Evolutionary conservation across 768 basidiomycete genomes (phyloP).

Genomic region (Candolleomyces eurysporus): DNA sequence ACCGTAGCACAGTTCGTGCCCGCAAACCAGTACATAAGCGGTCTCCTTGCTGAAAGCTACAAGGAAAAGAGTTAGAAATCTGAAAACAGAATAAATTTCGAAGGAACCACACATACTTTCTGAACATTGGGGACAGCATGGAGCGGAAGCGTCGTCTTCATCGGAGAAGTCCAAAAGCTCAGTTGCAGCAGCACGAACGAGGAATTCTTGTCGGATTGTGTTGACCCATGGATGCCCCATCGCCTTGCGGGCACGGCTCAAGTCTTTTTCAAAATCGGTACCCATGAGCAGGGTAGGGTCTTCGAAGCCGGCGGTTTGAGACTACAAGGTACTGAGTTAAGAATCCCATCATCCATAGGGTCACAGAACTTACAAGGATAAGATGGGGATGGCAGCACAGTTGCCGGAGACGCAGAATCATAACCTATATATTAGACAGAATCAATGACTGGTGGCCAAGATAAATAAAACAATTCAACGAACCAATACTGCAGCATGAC

Average conservation of each 20-base stretch:
- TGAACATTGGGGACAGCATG: conserved; percentile 61
- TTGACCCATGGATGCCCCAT: conserved; percentile 41
- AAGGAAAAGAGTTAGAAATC: not conserved
- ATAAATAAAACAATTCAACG: not conserved
- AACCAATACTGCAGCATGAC: conserved; percentile 49
- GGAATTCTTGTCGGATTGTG: conserved; percentile 36
- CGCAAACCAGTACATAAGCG: conserved; percentile 55
- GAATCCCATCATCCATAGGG: not conserved
- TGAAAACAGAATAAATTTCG: no score
- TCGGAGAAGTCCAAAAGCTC: conserved; percentile 46
- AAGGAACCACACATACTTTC: conserved; percentile 43
- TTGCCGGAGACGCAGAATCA: conserved; percentile 76
- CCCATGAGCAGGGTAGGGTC: conserved; percentile 51
- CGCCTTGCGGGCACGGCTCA: conserved; percentile 54
- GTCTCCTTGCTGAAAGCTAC: conserved; percentile 47
- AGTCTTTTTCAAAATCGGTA: conserved; percentile 51
- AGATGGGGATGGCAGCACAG: conserved; percentile 73
- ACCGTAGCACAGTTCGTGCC: conserved; percentile 67
- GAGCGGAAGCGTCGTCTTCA: conserved; percentile 40
- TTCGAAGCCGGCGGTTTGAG: conserved; percentile 35
- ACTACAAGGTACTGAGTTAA: conserved; percentile 1
- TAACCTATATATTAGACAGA: conserved; percentile 38
- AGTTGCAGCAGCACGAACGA: conserved; percentile 44
- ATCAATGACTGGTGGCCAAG: not conserved
- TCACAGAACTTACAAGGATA: conserved; percentile 47